phyloP scores from a whole-genome alignment of 2,329 filamentous ascomycete species.

The Penicillium corylophilum region DNA sequence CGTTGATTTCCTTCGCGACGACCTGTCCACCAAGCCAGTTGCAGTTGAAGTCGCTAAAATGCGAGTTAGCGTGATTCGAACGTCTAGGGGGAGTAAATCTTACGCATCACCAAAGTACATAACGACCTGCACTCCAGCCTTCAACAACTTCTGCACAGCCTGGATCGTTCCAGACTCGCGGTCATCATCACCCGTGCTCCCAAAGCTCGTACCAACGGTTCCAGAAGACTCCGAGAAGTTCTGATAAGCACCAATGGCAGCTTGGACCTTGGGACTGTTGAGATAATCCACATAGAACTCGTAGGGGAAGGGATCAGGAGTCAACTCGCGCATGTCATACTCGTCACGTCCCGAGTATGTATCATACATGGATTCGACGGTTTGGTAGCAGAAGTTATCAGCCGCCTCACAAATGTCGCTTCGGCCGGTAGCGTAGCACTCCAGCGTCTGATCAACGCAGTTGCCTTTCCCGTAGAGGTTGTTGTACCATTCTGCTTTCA shows the following conservation, averaged over 20 bases:
- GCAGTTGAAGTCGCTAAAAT: constrained; percentile 26
- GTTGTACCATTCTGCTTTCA: constrained; percentile 56
- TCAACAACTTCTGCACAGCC: constrained; percentile 45
- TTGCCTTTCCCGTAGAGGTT: constrained; percentile 61
- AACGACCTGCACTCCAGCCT: constrained; percentile 38
- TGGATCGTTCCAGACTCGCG: constrained; percentile 40
- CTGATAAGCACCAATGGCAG: constrained; percentile 51
- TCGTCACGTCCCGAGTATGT: constrained; percentile 52
- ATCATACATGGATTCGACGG: constrained; percentile 56
- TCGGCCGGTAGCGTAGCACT: constrained; percentile 54
- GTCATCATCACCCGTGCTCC: constrained; percentile 46
- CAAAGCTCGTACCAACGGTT: constrained; percentile 45
- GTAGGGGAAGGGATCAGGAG: constrained; percentile 31
- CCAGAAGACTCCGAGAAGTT: constrained; percentile 49
- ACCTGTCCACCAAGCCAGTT: constrained; percentile 21
- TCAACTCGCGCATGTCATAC: constrained; percentile 49
- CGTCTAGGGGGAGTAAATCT: background rate
- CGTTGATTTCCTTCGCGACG: constrained; percentile 15
- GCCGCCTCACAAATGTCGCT: constrained; percentile 55
- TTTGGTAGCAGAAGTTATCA: constrained; percentile 55
- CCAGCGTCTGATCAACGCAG: constrained; percentile 57
- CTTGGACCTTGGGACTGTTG: constrained; percentile 47
- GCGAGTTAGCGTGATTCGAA: background rate
- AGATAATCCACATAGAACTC: constrained; percentile 52
- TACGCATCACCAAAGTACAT: constrained; percentile 34